Conservation (phyloP, 2,329 filamentous ascomycete genomes). For the Periglandula ipomoeae region DNA sequence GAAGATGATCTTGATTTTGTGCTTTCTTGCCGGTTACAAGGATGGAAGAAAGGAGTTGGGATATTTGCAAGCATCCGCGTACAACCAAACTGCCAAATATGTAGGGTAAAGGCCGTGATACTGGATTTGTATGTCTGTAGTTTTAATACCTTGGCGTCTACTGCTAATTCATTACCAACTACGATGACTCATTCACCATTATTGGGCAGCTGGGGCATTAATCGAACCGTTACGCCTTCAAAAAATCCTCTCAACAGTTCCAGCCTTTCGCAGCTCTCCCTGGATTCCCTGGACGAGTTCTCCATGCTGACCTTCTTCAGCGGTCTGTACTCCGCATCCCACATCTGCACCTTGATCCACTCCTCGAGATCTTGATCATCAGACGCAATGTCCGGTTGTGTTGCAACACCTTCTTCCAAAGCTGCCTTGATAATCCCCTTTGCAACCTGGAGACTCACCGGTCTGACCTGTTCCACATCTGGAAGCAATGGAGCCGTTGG, state of each 20-base stretch:
- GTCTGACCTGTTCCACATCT: slow-evolving; percentile 63
- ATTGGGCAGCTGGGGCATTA: too few relatives aligned
- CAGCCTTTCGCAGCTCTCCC: slow-evolving; percentile 21
- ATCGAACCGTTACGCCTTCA: background rate
- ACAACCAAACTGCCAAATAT: too few relatives aligned
- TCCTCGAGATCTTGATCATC: slow-evolving; percentile 48
- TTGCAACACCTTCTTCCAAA: slow-evolving; percentile 58
- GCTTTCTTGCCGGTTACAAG: background rate
- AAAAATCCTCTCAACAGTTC: slow-evolving; percentile 17
- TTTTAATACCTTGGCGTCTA: background rate
- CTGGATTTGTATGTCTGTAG: too few relatives aligned
- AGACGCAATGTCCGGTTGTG: slow-evolving; percentile 54
- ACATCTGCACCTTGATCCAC: slow-evolving; percentile 76
- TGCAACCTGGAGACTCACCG: slow-evolving; percentile 71
- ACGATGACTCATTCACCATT: too few relatives aligned
- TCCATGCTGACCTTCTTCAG: slow-evolving; percentile 46
- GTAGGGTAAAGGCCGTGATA: too few relatives aligned
- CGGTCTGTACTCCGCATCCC: slow-evolving; percentile 60
- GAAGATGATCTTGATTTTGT: background rate
- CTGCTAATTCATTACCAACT: too few relatives aligned
- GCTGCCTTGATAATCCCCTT: slow-evolving; percentile 65
- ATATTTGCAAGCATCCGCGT: background rate
- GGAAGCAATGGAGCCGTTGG: slow-evolving; percentile 60
- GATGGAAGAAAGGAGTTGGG: slow-evolving; percentile 7
- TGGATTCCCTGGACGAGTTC: slow-evolving; percentile 47